Base-by-base conservation (phyloP, 139 green algal species). In the Chlorella sp. region DNA sequence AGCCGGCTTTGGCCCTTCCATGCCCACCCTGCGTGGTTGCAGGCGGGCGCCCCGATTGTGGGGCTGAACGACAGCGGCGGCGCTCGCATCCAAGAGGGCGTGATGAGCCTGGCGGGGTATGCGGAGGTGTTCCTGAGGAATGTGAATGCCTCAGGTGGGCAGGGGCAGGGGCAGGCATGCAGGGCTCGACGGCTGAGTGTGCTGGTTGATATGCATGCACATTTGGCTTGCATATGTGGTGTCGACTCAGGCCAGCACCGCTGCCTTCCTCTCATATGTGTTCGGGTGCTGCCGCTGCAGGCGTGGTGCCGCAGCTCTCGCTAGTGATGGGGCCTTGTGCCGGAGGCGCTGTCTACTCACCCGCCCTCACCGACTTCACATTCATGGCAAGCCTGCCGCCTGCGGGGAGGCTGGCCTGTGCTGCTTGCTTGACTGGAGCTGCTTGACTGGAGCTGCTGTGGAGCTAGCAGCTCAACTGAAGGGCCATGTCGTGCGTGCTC, bases 291-390 rank as follows among this genome's bases (percentile, higher is more conserved):
- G n/a, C n/a, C n/a, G n/a, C n/a, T n/a, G 46, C 46, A 80, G 73
- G 92, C n/a, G 90, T 95, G 5, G 80, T 95, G n/a, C 92, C 92
- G 22, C 86, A 90, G 86, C 81, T 95, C 40, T 95, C 91, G 6
- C 67, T 94, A 34, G 91, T 95, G 69, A 91, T 95, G 89, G 92
- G 92, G 1, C 92, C 92, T 2, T 95, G 92, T 51, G 92, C 92
- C 0, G 92, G 92, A 28, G 92, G 92, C 2, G 92, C 92, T 8
- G 92, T 95, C 36, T 95, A 95, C 84, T 96, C 92, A 8, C 92
- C 92, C 41, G 92, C 92, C 14, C 89, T 95, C 40, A 95, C 92
- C 2, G 92, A 95, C 88, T 95, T 95, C 84, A 91, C 85, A 1
- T 91, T 95, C 81, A 95, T 95, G 92, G 92, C 51, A 60, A 60